These are phyloP conservation scores for Colletotrichum endophyticum DNA, from an alignment of 2,329 filamentous ascomycete genomes.

Conservation along the genomic window DNA sequence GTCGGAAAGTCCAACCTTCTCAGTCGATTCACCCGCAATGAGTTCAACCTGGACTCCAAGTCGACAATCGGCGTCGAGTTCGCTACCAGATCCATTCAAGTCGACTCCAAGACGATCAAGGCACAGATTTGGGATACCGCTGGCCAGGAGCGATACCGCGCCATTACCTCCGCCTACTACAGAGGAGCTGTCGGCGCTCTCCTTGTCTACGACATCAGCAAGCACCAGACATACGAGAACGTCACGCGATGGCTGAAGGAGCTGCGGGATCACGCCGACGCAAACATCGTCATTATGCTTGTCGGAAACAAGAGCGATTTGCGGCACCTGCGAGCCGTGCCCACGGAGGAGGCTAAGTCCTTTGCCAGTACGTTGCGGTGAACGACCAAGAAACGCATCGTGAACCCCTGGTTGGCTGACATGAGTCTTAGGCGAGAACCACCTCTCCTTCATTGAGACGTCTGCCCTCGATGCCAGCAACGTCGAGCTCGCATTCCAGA, in stretches of 20 bases:
- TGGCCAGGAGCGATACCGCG: constrained; percentile 97
- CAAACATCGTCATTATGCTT: constrained; percentile 99
- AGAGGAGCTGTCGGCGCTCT: constrained; percentile 95
- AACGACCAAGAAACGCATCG: not conserved
- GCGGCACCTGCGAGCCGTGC: constrained; percentile 94
- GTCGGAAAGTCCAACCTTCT: constrained; percentile 99
- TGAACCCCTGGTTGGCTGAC: not conserved
- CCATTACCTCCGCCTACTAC: constrained; percentile 99
- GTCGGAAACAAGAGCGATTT: constrained; percentile 99
- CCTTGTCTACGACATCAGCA: constrained; percentile 99
- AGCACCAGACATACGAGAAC: constrained; percentile 99
- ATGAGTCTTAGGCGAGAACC: constrained; percentile 79
- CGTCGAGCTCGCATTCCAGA: constrained; percentile 98
- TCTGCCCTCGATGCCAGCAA: constrained; percentile 99
- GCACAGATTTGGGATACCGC: constrained; percentile 99
- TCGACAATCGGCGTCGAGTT: constrained; percentile 99
- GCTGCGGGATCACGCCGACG: constrained; percentile 95
- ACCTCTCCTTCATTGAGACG: constrained; percentile 98
- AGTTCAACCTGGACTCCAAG: constrained; percentile 99
- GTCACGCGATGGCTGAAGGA: constrained; percentile 99
- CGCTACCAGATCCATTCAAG: constrained; percentile 96
- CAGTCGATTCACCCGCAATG: constrained; percentile 98
- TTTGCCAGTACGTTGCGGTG: constrained; percentile 78
- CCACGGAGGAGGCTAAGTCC: constrained; percentile 95
- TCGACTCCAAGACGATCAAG: constrained; percentile 99